Evolutionary conservation across 352 stramenopile species (phyloP).

Genomic region (Pythium folliculosum): DNA sequence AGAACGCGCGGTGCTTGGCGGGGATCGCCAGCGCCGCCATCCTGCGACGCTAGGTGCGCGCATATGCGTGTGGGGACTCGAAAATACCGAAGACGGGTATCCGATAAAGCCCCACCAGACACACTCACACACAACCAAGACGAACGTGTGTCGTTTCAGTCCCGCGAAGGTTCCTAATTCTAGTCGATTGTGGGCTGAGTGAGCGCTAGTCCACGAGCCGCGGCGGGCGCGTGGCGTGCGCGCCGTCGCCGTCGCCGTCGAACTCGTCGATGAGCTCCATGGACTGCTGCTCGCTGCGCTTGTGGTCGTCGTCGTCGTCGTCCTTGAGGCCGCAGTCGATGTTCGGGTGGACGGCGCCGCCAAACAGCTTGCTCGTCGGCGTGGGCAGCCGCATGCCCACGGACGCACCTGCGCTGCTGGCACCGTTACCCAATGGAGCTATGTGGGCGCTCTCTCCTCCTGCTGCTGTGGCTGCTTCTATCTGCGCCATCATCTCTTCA

Average conservation of each 20-base stretch:
- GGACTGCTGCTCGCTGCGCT: conserved; percentile 20
- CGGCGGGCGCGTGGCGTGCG: conserved; percentile 3
- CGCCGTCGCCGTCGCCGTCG: conserved; percentile 7
- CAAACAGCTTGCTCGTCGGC: conserved; percentile 15
- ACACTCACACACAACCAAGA: too few species aligned
- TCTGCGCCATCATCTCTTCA: too few species aligned
- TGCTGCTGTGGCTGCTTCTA: not conserved
- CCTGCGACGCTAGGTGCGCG: too few species aligned
- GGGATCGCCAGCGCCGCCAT: conserved; percentile 42
- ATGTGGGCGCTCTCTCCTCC: too few species aligned
- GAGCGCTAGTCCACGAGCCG: conserved; percentile 1
- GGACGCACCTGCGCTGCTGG: too few species aligned
- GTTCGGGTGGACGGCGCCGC: not conserved
- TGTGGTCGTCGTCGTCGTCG: too few species aligned
- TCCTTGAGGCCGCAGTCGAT: too few species aligned
- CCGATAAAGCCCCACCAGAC: not conserved
- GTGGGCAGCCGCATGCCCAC: not conserved
- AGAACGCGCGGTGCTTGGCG: conserved; percentile 38
- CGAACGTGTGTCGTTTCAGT: conserved; percentile 18
- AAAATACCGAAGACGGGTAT: too few species aligned
- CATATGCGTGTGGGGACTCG: too few species aligned
- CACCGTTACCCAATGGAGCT: too few species aligned
- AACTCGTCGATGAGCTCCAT: conserved; percentile 30
- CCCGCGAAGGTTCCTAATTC: not conserved
- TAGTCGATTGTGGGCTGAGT: not conserved